phyloP scores from a whole-genome alignment of 192 early-diverging fungal genomes.

The Gamsiella multidivaricata region DNA sequence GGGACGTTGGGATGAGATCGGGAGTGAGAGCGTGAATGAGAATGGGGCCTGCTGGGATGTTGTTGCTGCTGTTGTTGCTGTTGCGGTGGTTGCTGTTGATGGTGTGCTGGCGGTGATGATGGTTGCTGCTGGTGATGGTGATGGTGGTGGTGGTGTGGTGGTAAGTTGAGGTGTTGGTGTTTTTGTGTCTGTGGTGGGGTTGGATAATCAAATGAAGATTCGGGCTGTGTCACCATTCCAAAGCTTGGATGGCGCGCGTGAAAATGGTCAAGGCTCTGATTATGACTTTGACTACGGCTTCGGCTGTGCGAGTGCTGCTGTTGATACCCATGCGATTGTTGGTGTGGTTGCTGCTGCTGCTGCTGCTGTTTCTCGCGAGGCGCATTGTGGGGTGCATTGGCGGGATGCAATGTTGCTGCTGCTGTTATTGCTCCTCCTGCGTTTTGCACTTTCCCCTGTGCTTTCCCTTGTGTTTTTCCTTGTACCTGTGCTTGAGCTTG shows the following conservation, averaged over 20 bases:
- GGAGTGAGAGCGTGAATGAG: not conserved
- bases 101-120: not conserved
- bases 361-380: not conserved
- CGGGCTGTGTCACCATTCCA: conserved; percentile 9
- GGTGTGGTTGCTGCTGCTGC: not conserved
- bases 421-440: too few relatives aligned
- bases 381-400: not conserved
- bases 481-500: not conserved
- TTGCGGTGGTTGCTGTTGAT: not conserved
- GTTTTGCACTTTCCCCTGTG: too few relatives aligned
- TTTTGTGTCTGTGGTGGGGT: not conserved
- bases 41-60: not conserved
- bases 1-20: not conserved
- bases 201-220: conserved; percentile 14
- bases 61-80: not conserved
- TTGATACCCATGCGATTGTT: not conserved
- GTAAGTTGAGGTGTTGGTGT: too few relatives aligned
- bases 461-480: too few relatives aligned
- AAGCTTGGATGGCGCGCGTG: conserved; percentile 2
- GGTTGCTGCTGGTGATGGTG: too few relatives aligned
- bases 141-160: too few relatives aligned
- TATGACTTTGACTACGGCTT: conserved; percentile 14
- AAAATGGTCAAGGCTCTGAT: not conserved
- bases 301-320: not conserved
- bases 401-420: not conserved